These are phyloP conservation scores for Tylopilus sp. DNA, from an alignment of 768 basidiomycete species.

Conservation along the genomic window DNA sequence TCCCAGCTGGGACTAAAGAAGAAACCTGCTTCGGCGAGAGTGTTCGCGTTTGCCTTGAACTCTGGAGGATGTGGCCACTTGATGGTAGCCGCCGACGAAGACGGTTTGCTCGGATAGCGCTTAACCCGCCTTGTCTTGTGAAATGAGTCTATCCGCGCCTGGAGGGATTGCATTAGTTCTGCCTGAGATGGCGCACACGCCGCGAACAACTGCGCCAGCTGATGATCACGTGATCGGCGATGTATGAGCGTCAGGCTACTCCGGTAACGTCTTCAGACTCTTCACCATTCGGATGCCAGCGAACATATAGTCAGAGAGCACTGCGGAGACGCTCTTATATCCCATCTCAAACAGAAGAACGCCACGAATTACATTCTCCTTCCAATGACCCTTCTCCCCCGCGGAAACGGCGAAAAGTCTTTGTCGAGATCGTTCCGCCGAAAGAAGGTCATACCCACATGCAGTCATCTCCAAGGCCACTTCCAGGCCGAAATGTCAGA, in stretches of 20 bases:
- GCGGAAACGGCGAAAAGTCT: constrained; percentile 32
- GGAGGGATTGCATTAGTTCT: constrained; percentile 47
- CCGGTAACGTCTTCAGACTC: no score
- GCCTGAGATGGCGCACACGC: background rate
- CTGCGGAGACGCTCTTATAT: constrained; percentile 10
- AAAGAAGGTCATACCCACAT: constrained; percentile 21
- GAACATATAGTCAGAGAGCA: constrained; percentile 35
- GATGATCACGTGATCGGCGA: background rate
- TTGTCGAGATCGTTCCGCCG: constrained; percentile 28
- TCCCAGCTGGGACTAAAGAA: constrained; percentile 70
- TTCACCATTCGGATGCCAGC: no score
- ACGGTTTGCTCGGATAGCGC: constrained; percentile 44
- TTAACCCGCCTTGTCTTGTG: constrained; percentile 58
- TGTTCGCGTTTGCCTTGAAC: constrained; percentile 66
- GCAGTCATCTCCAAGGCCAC: constrained; percentile 24
- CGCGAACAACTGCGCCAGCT: no score
- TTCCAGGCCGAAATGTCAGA: constrained; percentile 40
- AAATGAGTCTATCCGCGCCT: constrained; percentile 68
- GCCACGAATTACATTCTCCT: background rate
- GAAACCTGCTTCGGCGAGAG: constrained; percentile 88
- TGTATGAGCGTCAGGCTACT: no score
- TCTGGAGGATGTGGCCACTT: constrained; percentile 76
- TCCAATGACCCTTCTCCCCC: constrained; percentile 9
- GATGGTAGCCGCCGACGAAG: constrained; percentile 41
- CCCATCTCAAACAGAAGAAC: background rate